A percentile compares a stretch with the other conserved stretches of the same genome.
Evolutionary conservation across 495 filamentous ascomycete species (phyloP).

Genomic region (Lasiosphaeria miniovina): DNA sequence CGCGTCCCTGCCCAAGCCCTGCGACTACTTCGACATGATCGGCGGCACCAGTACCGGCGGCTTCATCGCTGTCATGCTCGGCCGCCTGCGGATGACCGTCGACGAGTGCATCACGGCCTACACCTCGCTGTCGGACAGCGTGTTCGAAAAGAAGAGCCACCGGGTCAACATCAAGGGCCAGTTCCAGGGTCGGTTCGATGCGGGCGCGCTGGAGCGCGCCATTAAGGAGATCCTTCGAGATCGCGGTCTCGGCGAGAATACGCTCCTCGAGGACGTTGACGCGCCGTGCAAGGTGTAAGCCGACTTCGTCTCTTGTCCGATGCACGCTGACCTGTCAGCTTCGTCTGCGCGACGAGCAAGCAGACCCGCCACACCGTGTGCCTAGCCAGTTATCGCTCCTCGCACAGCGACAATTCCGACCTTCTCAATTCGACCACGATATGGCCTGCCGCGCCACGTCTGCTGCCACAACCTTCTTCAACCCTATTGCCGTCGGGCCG

Average conservation of each 20-base stretch:
- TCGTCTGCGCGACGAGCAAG: conserved; percentile 46
- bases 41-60: conserved; percentile 38
- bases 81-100: conserved; percentile 44
- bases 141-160: conserved; percentile 35
- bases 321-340: conserved; percentile 28
- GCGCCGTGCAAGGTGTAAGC: conserved; percentile 3
- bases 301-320: not conserved
- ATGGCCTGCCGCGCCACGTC: conserved; percentile 44
- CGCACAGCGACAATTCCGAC: conserved; percentile 27
- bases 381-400: conserved; percentile 42
- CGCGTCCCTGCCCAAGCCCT: conserved; percentile 44
- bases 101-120: conserved; percentile 49
- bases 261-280: conserved; percentile 32
- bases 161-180: conserved; percentile 32
- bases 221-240: conserved; percentile 16
- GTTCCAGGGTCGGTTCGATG: conserved; percentile 34
- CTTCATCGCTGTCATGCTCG: conserved; percentile 39
- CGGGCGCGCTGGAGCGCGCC: not conserved
- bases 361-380: conserved; percentile 35
- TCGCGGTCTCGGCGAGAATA: conserved; percentile 32
- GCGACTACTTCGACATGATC: conserved; percentile 42
- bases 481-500: conserved; percentile 37
- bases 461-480: conserved; percentile 44
- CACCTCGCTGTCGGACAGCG: conserved; percentile 28
- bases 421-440: conserved; percentile 29